Conservation (phyloP, 2,329 filamentous ascomycete species). For the Neonectria faginata region DNA sequence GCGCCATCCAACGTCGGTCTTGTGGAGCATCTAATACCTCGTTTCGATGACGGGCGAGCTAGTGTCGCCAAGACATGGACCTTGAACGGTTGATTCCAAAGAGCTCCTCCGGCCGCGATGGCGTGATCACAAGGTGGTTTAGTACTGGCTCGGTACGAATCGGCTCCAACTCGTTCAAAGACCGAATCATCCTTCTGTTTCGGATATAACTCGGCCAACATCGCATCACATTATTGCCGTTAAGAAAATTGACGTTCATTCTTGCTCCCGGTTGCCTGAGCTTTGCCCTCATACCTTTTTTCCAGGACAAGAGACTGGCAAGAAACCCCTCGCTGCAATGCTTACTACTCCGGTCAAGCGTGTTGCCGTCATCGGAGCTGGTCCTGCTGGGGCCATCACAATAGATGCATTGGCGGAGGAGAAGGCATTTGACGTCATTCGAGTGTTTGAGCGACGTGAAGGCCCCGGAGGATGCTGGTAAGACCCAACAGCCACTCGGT, state of each 20-base stretch:
- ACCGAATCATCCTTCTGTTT: neutral
- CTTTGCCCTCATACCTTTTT: neutral
- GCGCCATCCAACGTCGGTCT: neutral
- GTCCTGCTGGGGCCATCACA: constrained; percentile 69
- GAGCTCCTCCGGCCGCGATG: neutral
- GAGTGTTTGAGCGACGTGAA: constrained; percentile 72
- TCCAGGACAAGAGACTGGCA: neutral
- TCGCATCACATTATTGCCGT: neutral
- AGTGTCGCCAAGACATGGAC: neutral
- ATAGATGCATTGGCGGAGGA: constrained; percentile 71
- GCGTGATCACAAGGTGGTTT: neutral
- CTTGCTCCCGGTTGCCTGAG: neutral
- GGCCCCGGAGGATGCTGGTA: constrained; percentile 72
- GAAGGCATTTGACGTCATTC: constrained; percentile 67
- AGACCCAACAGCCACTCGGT: constrained; percentile 29
- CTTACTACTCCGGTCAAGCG: constrained; percentile 41
- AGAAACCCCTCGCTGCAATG: constrained; percentile 14
- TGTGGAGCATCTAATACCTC: neutral
- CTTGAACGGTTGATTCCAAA: neutral
- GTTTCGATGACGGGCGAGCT: neutral
- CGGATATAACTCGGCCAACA: neutral
- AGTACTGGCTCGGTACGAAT: neutral
- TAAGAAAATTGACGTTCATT: neutral
- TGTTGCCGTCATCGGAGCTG: constrained; percentile 71
- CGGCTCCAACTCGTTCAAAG: neutral